phyloP scores from a whole-genome alignment of 257 asterid genomes.

The Salvia hispanica region DNA sequence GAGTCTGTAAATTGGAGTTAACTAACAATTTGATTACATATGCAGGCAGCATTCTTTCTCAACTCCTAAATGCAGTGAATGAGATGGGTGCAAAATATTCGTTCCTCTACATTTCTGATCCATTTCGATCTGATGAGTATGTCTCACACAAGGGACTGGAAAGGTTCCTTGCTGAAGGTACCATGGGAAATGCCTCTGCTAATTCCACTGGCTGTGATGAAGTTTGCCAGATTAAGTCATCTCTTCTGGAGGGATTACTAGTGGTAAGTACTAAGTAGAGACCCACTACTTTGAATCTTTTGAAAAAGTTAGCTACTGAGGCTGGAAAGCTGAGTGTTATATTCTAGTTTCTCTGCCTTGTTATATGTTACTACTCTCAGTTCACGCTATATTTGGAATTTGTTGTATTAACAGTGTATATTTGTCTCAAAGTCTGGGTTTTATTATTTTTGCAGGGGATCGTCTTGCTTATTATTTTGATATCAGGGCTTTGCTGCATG shows the following conservation, averaged over 20 bases:
- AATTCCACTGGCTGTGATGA: slow-evolving; percentile 69
- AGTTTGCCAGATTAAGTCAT: slow-evolving; percentile 88
- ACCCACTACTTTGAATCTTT: slow-evolving; percentile 21
- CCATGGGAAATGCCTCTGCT: slow-evolving; percentile 48
- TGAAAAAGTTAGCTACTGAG: slow-evolving; percentile 1
- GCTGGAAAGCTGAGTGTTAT: neutral
- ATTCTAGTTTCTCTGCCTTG: slow-evolving; percentile 1
- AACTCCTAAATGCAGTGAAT: slow-evolving; percentile 61
- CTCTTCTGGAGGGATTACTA: slow-evolving; percentile 84
- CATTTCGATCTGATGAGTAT: slow-evolving; percentile 49
- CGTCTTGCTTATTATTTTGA: slow-evolving; percentile 79
- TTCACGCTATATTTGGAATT: slow-evolving; percentile 11
- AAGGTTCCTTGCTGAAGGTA: slow-evolving; percentile 89
- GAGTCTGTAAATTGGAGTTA: slow-evolving; percentile 22
- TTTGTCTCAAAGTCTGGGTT: slow-evolving; percentile 11
- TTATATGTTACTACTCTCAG: slow-evolving; percentile 7
- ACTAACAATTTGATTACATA: slow-evolving; percentile 21
- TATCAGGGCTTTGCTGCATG: slow-evolving; percentile 99
- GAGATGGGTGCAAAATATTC: slow-evolving; percentile 73
- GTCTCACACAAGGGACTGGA: slow-evolving; percentile 54
- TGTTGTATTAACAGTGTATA: slow-evolving; percentile 1
- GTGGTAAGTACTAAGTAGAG: slow-evolving; percentile 61
- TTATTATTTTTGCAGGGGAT: slow-evolving; percentile 62
- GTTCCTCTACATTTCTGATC: slow-evolving; percentile 78
- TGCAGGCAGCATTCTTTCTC: slow-evolving; percentile 79